These are phyloP conservation scores for Penicillium digitatum DNA, from an alignment of 2,329 filamentous ascomycete species.

Conservation along the genomic window DNA sequence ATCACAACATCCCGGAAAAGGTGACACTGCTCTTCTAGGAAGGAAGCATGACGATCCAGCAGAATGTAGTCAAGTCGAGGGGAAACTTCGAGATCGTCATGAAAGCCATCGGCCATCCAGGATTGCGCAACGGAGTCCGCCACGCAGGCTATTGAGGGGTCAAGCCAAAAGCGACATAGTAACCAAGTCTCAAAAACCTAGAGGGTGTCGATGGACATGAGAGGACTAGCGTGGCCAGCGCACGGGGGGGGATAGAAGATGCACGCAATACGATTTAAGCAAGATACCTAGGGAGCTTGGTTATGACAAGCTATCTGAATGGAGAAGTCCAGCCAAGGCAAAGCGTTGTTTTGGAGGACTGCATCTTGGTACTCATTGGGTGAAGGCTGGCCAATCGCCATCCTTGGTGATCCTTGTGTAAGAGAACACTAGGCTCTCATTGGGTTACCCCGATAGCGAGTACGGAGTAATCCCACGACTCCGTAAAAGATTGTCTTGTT, in stretches of 20 bases:
- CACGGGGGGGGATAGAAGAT: conserved; percentile 5
- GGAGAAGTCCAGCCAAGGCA: conserved; percentile 18
- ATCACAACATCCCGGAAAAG: conserved; percentile 14
- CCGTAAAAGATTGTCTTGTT: neutral
- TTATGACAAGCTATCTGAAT: conserved; percentile 19
- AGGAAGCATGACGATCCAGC: conserved; percentile 20
- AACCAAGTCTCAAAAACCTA: conserved; percentile 6
- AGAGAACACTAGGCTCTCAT: neutral
- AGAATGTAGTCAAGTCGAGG: conserved; percentile 4
- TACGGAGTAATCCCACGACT: neutral
- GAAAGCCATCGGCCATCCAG: conserved; percentile 23
- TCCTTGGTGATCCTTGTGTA: conserved; percentile 1
- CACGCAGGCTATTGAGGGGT: conserved; percentile 3
- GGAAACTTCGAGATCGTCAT: conserved; percentile 18
- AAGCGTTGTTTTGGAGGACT: neutral
- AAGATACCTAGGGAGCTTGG: conserved; percentile 16
- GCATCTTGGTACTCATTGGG: conserved; percentile 14
- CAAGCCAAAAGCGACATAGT: conserved; percentile 3
- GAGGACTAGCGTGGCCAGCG: conserved; percentile 6
- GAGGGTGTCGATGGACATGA: conserved; percentile 4
- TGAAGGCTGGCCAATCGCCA: conserved; percentile 18
- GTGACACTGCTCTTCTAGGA: conserved; percentile 23
- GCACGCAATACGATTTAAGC: neutral
- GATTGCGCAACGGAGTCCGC: conserved; percentile 16
- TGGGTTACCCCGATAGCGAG: neutral